phyloP scores from a whole-genome alignment of 345 rosid species.

The Eucalyptus regnans region DNA sequence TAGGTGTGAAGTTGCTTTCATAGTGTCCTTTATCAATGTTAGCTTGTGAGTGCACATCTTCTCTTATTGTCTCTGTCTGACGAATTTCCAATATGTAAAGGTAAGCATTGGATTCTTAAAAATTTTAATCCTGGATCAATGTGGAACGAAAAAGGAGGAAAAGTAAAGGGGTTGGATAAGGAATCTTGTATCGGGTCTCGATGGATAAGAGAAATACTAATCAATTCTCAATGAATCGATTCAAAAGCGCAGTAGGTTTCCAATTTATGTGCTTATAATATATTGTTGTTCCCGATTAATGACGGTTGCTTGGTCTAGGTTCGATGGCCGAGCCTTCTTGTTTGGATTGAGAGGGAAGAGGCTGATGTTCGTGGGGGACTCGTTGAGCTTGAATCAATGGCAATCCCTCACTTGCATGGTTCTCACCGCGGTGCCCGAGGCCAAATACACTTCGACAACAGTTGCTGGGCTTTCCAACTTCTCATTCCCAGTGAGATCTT shows the following conservation, averaged over 20 bases:
- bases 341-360: slow-evolving; percentile 20
- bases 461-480: slow-evolving; percentile 9
- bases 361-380: slow-evolving; percentile 43
- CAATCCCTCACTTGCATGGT: slow-evolving; percentile 42
- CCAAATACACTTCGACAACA: not conserved
- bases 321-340: slow-evolving; percentile 18
- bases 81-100: not conserved
- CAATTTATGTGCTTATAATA: not conserved
- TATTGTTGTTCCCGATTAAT: not conserved
- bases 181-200: not conserved
- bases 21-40: not conserved
- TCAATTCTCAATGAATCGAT: not conserved
- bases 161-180: not conserved
- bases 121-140: not conserved
- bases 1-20: not conserved
- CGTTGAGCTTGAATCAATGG: slow-evolving; percentile 37
- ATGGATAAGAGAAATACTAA: not conserved
- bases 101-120: accelerated
- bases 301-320: slow-evolving; percentile 1
- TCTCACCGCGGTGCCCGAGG: slow-evolving; percentile 6
- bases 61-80: not conserved
- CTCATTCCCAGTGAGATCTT: slow-evolving; percentile 7
- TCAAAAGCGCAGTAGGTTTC: accelerated
- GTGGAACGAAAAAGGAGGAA: not conserved
- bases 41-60: not conserved